Conservation (phyloP, 257 asterid genomes). For the Rhazya stricta region DNA sequence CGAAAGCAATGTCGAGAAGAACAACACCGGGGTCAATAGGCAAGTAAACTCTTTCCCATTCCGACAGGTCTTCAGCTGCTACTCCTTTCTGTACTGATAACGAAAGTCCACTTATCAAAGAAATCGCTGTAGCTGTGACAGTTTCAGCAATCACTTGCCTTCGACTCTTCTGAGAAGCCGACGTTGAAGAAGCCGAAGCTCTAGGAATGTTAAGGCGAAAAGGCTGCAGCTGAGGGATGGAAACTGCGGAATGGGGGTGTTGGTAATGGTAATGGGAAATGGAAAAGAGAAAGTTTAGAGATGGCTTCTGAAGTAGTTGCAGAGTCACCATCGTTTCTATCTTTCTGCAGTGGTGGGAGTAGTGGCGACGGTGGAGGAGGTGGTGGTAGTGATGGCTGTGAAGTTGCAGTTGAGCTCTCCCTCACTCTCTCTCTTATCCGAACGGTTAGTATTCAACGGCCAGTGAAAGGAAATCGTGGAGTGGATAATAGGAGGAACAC, state of each 20-base stretch:
- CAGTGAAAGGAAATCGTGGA: neutral
- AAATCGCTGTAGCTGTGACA: conserved; percentile 8
- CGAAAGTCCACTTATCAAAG: conserved; percentile 9
- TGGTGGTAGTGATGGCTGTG: neutral
- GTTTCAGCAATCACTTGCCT: conserved; percentile 16
- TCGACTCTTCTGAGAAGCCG: conserved; percentile 18
- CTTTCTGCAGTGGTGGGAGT: neutral
- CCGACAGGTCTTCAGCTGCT: conserved; percentile 69
- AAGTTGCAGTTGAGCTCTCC: neutral
- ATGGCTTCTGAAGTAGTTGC: conserved; percentile 21
- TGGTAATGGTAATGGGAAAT: neutral
- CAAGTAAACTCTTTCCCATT: conserved; percentile 84
- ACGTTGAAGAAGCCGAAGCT: conserved; percentile 15
- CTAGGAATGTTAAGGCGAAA: conserved; percentile 8
- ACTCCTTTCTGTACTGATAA: conserved; percentile 1
- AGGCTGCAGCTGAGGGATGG: neutral
- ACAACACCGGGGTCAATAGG: conserved; percentile 93
- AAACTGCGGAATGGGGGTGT: neutral
- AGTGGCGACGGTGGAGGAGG: neutral
- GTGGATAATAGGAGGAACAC: neutral
- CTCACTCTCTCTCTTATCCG: conserved; percentile 15
- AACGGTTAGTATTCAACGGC: conserved; percentile 1
- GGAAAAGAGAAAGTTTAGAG: conserved; percentile 19
- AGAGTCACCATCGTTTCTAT: conserved; percentile 10
- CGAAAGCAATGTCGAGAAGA: conserved; percentile 81